Conservation (phyloP, 2,329 filamentous ascomycete species). For the Incumbomyces delicatus region DNA sequence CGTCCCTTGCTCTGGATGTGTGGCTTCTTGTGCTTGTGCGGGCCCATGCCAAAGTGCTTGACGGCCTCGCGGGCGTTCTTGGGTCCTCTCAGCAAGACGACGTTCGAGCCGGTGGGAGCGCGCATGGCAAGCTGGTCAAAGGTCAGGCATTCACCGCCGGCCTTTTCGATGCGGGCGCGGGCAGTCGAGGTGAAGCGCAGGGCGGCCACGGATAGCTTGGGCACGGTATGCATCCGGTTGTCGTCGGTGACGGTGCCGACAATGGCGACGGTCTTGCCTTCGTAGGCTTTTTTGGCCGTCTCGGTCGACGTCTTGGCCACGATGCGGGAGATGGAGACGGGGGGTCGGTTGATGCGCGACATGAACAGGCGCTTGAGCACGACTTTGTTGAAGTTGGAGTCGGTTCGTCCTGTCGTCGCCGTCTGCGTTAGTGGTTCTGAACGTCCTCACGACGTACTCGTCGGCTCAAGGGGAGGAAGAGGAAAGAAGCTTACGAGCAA, state of each 20-base stretch:
- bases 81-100: slow-evolving; percentile 88
- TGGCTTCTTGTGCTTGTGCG: slow-evolving; percentile 98
- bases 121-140: slow-evolving; percentile 95
- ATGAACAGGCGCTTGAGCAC: slow-evolving; percentile 95
- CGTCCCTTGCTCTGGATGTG: slow-evolving; percentile 96
- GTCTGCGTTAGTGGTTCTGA: slow-evolving; percentile 10
- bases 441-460: background rate
- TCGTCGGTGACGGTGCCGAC: slow-evolving; percentile 96
- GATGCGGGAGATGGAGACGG: slow-evolving; percentile 89
- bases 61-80: slow-evolving; percentile 97
- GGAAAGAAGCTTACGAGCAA: slow-evolving; percentile 63
- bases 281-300: slow-evolving; percentile 46
- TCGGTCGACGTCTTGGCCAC: slow-evolving; percentile 46
- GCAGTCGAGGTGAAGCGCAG: slow-evolving; percentile 95
- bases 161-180: slow-evolving; percentile 83
- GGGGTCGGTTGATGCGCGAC: slow-evolving; percentile 96
- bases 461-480: too few relatives aligned
- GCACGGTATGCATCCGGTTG: slow-evolving; percentile 81
- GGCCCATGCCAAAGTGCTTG: slow-evolving; percentile 98
- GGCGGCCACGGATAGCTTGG: slow-evolving; percentile 88
- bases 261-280: slow-evolving; percentile 75
- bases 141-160: slow-evolving; percentile 89
- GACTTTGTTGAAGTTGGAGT: slow-evolving; percentile 97
- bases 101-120: slow-evolving; percentile 93
- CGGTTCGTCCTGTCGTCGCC: slow-evolving; percentile 65